Base-by-base conservation (phyloP, 176 grass and related monocot species). In the Oryza australiensis region DNA sequence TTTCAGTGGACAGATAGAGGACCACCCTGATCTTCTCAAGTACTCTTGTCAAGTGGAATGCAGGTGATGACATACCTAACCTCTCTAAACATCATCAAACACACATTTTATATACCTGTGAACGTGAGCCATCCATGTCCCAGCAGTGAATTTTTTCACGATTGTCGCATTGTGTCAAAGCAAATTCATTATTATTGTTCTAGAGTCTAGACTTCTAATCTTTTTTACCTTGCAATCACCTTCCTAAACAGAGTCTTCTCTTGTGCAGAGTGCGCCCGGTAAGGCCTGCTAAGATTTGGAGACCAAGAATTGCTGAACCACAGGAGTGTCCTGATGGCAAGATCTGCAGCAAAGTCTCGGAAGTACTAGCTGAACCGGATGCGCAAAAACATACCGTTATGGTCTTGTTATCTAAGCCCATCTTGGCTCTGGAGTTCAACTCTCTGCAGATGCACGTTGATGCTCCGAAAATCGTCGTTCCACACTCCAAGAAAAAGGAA, bases 11-110 rank as follows among this genome's bases (percentile, higher is more conserved):
- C 93, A 78, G 76, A 95, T 93, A 57, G 70, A 84, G 45, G 75
- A 95, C 76, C 80, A 88, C 88, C 85, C 90, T 66, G 86, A 94
- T 51, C 91, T 99, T 87, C 90, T 99, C 27, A 92, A 95, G 80
- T 99, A 99, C 64, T 92, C 96, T 29, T 99, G 96, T 74, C 68
- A 93, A 72, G 30, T 99, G 70, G 87, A 91, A 88, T 99, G 96
- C 93, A 92, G 96, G 96, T 94, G 32, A 68, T 70, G 26, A 13
- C 72, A 68, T 62, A 66, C 76, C 63, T 69, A 42, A 76, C 64
- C 14, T 34, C 48, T 62, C 12, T 76, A 27, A 34, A 53, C 65
- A 64, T 57, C 13, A 14, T 80, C 22, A 62, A 26, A 71, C n/a
- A 45, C 33, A 40, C 45, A 83, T 65, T 72, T 22, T 28, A 5